Base-by-base conservation (phyloP, 2,329 filamentous ascomycete genomes). In the Diplodia mutila region DNA sequence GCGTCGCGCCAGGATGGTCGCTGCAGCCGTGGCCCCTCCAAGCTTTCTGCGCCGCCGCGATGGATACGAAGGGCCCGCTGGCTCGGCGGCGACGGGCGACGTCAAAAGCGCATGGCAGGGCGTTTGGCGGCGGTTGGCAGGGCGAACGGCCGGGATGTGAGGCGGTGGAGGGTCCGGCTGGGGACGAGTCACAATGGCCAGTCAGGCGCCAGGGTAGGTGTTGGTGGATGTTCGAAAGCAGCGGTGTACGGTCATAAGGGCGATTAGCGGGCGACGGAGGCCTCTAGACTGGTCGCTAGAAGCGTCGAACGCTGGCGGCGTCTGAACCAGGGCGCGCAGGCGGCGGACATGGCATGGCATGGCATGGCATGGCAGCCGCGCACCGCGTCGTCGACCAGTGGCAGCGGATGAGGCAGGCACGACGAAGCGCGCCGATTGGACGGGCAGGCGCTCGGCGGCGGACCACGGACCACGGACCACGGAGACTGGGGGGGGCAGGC, bases 231-330 rank as follows among this genome's bases (percentile, higher is more conserved):
- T 12, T 34, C 11, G 46, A 37, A 63, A 63, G 59, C 59, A 51
- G 59, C 59, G 59, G 59, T 63, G 59, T 49, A 46, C 25, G 59
- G 59, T 63, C 42, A 63, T 46, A 48, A 49, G 57, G 57, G 57
- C 57, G 57, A 32, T 48, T 49, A 34, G 57, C 18, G 53, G 18
- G 27, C 57, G 42, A 48, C 21, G n/a, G 42, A 37, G 14, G 34
- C 16, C 39, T 32, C 23, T 57, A n/a, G 53, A 8, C 53, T 18
- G 34, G 1, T n/a, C 16, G 25, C 34, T 61, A 29, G 55, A 61
- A 61, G 55, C 23, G 23, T 29, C 37, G 3, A 46, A 29, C 18
- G 54, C 32, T 21, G 18, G 37, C 8, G 32, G 12, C 34, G 18
- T n/a, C n/a, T n/a, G n/a, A n/a, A n/a, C n/a, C n/a, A n/a, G n/a